Conservation (phyloP, 129 eudicot genomes). For the Flaveria bidentis region DNA sequence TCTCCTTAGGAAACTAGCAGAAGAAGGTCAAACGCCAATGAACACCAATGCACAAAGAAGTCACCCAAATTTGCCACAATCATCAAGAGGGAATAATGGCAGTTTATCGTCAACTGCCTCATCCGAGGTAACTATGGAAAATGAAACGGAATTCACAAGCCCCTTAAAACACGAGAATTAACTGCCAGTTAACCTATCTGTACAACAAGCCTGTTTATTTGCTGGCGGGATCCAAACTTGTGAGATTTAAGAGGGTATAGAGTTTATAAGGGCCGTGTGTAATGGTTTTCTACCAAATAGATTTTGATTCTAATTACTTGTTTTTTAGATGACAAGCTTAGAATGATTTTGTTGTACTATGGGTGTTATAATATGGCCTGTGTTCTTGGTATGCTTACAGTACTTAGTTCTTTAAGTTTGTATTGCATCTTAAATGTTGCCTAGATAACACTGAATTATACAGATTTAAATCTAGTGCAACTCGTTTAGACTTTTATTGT, state of each 20-base stretch:
- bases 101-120: conserved; percentile 69
- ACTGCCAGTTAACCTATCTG: conserved; percentile 26
- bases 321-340: conserved; percentile 12
- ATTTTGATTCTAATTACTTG: conserved; percentile 20
- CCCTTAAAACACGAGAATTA: conserved; percentile 45
- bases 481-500: neutral
- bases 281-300: conserved; percentile 15
- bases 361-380: conserved; percentile 23
- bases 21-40: conserved; percentile 65
- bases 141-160: conserved; percentile 69
- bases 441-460: neutral
- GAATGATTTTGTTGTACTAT: conserved; percentile 28
- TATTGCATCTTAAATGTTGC: neutral
- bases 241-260: conserved; percentile 24
- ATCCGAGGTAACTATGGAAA: conserved; percentile 60
- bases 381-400: conserved; percentile 3
- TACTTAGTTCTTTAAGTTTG: neutral
- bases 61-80: conserved; percentile 45
- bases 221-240: conserved; percentile 2
- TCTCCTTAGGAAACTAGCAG: conserved; percentile 86
- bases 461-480: neutral
- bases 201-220: conserved; percentile 27
- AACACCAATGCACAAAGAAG: conserved; percentile 48
- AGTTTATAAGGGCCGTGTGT: conserved; percentile 27
- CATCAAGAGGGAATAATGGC: conserved; percentile 41